phyloP scores from a whole-genome alignment of 108 stramenopile genomes.

The Bacterosira constricta region DNA sequence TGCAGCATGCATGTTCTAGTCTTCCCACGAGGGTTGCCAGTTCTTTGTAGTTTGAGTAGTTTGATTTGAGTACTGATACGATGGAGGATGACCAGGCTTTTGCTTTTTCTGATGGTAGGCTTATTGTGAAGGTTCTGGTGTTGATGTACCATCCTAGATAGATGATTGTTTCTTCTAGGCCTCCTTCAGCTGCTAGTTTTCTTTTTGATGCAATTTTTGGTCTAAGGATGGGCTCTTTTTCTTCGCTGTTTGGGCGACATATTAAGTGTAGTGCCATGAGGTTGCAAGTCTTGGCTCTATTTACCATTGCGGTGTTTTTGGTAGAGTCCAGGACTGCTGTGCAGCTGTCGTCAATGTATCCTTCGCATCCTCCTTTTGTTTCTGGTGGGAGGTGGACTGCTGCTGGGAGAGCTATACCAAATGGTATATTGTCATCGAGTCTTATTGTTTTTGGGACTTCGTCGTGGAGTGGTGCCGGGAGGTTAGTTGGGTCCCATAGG shows the following conservation, averaged over 20 bases:
- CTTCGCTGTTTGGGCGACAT: background rate
- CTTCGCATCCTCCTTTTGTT: too few species aligned
- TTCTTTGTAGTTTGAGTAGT: background rate
- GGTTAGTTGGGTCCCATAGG: background rate
- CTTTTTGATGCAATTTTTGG: constrained; percentile 9
- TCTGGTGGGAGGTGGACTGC: background rate
- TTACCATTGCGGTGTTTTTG: too few species aligned
- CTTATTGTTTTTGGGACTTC: background rate
- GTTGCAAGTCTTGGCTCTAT: background rate
- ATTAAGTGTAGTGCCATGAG: constrained; percentile 11
- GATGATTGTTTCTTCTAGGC: background rate
- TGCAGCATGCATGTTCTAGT: constrained; percentile 13
- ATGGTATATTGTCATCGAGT: too few species aligned
- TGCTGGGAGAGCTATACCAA: background rate
- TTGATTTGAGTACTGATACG: background rate
- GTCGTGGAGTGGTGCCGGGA: constrained; percentile 2
- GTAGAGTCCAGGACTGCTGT: background rate
- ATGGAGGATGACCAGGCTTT: background rate
- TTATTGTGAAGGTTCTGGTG: constrained; percentile 13
- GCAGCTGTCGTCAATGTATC: too few species aligned
- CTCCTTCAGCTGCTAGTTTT: constrained; percentile 17
- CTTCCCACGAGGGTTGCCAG: constrained; percentile 13
- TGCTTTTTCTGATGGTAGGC: constrained; percentile 9
- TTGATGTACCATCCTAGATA: constrained; percentile 27
- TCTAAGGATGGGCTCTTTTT: constrained; percentile 2